Conservation (phyloP, 1,139 yeast genomes). For the Diutina siamensis region DNA sequence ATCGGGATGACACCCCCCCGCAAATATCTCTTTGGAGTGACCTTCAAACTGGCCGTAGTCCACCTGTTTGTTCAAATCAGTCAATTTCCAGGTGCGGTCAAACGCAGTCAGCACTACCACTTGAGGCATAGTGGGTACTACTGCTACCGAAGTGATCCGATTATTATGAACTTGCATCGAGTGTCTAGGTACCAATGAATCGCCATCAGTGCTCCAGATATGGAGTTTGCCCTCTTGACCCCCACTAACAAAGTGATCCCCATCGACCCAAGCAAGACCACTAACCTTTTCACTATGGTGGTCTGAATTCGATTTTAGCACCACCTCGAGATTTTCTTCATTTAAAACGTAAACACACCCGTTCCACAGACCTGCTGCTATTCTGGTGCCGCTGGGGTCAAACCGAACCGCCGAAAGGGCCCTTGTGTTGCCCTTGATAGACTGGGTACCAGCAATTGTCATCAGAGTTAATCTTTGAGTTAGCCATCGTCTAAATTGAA, state of each 20-base stretch:
- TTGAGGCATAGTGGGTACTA: too few species aligned
- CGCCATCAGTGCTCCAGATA: slow-evolving; percentile 23
- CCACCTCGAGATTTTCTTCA: slow-evolving; percentile 22
- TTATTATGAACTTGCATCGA: slow-evolving; percentile 28
- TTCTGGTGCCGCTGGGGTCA: background rate
- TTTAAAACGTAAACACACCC: slow-evolving; percentile 52
- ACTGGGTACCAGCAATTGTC: slow-evolving; percentile 57
- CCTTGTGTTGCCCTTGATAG: slow-evolving; percentile 44
- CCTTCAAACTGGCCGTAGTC: slow-evolving; percentile 60
- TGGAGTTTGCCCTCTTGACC: slow-evolving; percentile 53
- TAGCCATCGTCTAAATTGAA: slow-evolving; percentile 35
- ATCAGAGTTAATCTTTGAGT: slow-evolving; percentile 24
- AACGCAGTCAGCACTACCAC: slow-evolving; percentile 62
- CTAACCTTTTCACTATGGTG: slow-evolving; percentile 52
- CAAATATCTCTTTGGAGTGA: slow-evolving; percentile 63
- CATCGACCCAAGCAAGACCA: slow-evolving; percentile 51
- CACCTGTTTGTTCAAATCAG: slow-evolving; percentile 48
- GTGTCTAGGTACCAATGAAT: background rate
- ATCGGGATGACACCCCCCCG: slow-evolving; percentile 59
- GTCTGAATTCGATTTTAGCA: slow-evolving; percentile 16
- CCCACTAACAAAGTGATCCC: slow-evolving; percentile 34
- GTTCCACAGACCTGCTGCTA: slow-evolving; percentile 40
- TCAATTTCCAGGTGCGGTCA: slow-evolving; percentile 82
- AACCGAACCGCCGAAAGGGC: background rate
- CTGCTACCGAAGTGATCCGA: slow-evolving; percentile 53